Base-by-base conservation (phyloP, 345 rosid species). In the Eucalyptus marginata region DNA sequence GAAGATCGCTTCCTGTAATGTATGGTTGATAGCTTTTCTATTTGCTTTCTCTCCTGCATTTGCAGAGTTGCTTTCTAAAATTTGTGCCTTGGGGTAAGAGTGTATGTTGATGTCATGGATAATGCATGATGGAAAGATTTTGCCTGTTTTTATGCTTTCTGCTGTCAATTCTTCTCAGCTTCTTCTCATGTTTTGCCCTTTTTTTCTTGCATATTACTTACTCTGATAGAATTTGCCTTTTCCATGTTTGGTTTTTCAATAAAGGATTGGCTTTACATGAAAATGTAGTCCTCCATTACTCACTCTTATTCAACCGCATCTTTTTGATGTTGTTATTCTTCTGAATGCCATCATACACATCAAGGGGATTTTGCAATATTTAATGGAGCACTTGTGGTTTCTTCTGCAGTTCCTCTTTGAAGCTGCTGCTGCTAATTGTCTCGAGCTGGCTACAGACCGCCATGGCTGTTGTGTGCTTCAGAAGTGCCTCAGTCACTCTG, bases 391-490 rank as follows among this genome's bases (percentile, higher is more conserved):
- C 62, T 46, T 83, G 62, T 76, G 89, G 62, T 47, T 91, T 83
- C 51, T 86, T 88, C 50, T 91, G 92, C 93, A 95, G 99, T 92
- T 96, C 84, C 94, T 96, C 85, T 94, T 95, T 86, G 96, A 94
- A 90, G 96, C 96, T 88, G 93, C 95, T 29, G 93, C 92, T 27
- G 88, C 93, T 87, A 93, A 96, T 89, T 95, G 97, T 91, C 93
- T 96, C 46, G 97, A 96, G 89, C 93, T 96, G 80, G 96, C 98
- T 76, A 95, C 95, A 83, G 97, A 96, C 89, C 90, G 95, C 86
- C 96, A 95, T 90, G 98, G 98, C 87, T 96, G 99, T 79, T 95
- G 96, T 89, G 98, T 96, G 20, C 95, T 96, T 88, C 98, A 97
- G 93, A 96, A 93, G 90, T 96, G 96, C 92, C 95, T 96, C 86